Evolutionary conservation across 2,329 filamentous ascomycete species (phyloP), one percentile per base, ranked within the genome.

Genomic region (Cytospora paraplurivora): DNA sequence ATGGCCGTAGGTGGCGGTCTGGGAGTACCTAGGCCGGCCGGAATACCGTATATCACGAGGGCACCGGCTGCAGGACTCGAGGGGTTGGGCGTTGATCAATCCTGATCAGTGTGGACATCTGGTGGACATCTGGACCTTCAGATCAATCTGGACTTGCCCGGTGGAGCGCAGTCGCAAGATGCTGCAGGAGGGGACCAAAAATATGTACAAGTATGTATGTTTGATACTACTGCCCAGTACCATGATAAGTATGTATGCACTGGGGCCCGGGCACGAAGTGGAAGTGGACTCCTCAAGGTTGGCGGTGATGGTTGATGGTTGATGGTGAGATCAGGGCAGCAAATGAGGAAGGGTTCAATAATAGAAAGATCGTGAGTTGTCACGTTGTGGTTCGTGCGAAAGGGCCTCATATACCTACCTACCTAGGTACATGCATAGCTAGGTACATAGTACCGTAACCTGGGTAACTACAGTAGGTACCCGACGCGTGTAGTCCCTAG

Each of bases 321-420:
- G 49, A 35, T 59, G 38, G 50, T 33, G 56, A 8, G 35, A 19
- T 38, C 15, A 32, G 27, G n/a, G 33, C 19, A 54, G 37, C 38
- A 32, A 61, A 61, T 49, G 59, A 50, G 19, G 59, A 21, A 55
- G 21, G 17, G 10, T 33, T 8, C n/a, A 19, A 17, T 15, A 7
- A 47, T 4, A 47, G 13, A 57, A 59, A 66, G 64, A 63, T 64
- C 61, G 64, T 66, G 64, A 61, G 61, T 35, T 66, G 64, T 63
- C 61, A 66, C 47, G 54, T 47, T 56, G 56, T 63, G 61, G 49
- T 61, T 60, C 54, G 62, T 41, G 34, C 37, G 41, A 47, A 56
- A 37, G 56, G 53, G 59, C n/a, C 33, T 35, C 44, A n/a, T 41
- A 41, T 41, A 15, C 13, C 37, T 38, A 38, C 5, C 3, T 38